phyloP scores from a whole-genome alignment of 257 asterid species.

The Linaria vulgaris region DNA sequence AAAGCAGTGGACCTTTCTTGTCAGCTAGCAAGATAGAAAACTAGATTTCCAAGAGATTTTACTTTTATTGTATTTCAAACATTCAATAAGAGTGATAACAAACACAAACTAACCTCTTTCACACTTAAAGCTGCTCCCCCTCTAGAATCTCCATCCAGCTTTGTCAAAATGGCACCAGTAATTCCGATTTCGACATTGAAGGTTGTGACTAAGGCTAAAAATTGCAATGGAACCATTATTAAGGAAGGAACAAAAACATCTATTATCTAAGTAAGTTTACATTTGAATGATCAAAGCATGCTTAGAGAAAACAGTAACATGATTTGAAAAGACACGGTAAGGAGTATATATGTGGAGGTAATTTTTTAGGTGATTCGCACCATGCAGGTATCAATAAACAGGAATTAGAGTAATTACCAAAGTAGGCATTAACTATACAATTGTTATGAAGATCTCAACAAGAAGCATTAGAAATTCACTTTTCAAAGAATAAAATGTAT shows the following conservation, averaged over 20 bases:
- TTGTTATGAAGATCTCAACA: conserved; percentile 14
- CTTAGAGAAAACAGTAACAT: conserved; percentile 9
- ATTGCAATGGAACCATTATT: conserved; percentile 26
- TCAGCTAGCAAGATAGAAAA: conserved; percentile 1
- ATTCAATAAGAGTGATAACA: conserved; percentile 8
- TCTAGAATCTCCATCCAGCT: conserved; percentile 98
- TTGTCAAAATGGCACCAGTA: conserved; percentile 95
- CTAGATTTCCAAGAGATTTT: conserved; percentile 11
- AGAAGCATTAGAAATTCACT: conserved; percentile 9
- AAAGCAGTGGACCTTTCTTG: too few relatives aligned
- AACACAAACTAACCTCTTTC: conserved; percentile 62
- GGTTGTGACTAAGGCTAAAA: conserved; percentile 79
- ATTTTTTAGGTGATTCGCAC: neutral
- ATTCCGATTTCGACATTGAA: conserved; percentile 98
- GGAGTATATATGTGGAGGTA: conserved; percentile 6
- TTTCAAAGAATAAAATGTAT: neutral
- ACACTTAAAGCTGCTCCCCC: conserved; percentile 99
- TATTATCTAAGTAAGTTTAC: conserved; percentile 4
- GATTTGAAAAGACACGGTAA: conserved; percentile 6
- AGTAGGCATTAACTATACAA: neutral
- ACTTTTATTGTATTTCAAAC: conserved; percentile 2
- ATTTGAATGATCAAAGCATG: conserved; percentile 15
- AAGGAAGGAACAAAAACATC: conserved; percentile 25
- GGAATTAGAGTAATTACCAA: neutral
- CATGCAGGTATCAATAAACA: conserved; percentile 12